Percentiles rank a stretch among this genome's conserved stretches.
Evolutionary conservation across 192 early-diverging fungal genomes (phyloP).

Genomic region (Funneliformis mosseae): DNA sequence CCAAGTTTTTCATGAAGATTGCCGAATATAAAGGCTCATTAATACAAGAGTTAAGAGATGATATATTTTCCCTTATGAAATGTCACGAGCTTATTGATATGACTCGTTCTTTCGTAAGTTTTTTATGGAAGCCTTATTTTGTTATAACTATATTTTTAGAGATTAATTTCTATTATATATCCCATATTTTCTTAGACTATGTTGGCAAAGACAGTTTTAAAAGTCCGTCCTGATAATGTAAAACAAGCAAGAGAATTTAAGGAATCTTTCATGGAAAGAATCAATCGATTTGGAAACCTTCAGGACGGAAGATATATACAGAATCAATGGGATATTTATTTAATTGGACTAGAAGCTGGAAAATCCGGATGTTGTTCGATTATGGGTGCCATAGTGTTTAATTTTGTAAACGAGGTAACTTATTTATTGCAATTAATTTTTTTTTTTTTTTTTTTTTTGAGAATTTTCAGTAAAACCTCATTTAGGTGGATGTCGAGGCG

Average conservation of each 20-base stretch:
- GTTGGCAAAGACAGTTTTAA: constrained; percentile 6
- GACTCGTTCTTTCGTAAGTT: constrained; percentile 20
- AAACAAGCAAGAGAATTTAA: background rate
- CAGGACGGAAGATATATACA: background rate
- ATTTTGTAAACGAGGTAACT: background rate
- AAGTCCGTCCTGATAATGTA: background rate
- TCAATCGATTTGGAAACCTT: constrained; percentile 1
- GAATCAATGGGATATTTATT: constrained; percentile 29
- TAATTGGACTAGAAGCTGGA: constrained; percentile 22
- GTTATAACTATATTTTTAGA: background rate
- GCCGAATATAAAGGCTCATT: background rate
- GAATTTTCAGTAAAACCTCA: background rate
- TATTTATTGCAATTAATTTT: background rate
- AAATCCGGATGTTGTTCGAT: constrained; percentile 14
- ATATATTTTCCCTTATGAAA: constrained; percentile 1
- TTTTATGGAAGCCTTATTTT: background rate
- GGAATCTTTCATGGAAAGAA: background rate
- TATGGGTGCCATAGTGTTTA: background rate
- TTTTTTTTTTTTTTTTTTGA: background rate
- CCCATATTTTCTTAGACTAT: background rate
- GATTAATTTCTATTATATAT: background rate
- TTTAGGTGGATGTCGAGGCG: constrained; percentile 23
- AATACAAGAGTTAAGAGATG: background rate
- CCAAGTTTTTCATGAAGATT: constrained; percentile 20
- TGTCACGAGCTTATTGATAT: constrained; percentile 2